A percentile compares a stretch with the other conserved stretches of the same genome.
Evolutionary conservation across 768 basidiomycete genomes (phyloP).

Genomic region (Mrakia blollopis): DNA sequence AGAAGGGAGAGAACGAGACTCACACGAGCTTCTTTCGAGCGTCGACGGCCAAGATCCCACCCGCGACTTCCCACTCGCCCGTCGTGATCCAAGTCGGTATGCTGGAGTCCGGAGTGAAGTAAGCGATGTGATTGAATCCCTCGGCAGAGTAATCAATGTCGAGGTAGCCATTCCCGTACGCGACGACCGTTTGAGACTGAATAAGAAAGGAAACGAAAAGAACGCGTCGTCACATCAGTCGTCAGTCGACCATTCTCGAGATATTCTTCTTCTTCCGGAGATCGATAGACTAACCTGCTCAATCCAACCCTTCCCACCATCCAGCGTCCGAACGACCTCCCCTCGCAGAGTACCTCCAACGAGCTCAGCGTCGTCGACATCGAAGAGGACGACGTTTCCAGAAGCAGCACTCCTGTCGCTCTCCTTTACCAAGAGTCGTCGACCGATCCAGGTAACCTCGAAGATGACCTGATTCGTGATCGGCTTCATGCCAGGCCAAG

Average conservation of each 20-base stretch:
- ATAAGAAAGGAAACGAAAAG: not conserved
- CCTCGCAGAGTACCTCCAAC: constrained; percentile 47
- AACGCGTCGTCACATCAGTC: not conserved
- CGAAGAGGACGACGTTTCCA: constrained; percentile 75
- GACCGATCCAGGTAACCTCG: constrained; percentile 84
- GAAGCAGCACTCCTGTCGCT: constrained; percentile 75
- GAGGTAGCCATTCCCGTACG: constrained; percentile 58
- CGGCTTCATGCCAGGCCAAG: constrained; percentile 60
- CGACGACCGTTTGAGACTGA: constrained; percentile 10
- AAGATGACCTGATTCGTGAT: constrained; percentile 63
- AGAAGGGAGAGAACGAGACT: constrained; percentile 41
- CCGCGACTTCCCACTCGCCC: constrained; percentile 85
- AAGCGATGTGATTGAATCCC: constrained; percentile 87
- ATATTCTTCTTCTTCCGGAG: not conserved
- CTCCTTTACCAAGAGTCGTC: constrained; percentile 61
- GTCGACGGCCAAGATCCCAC: constrained; percentile 68
- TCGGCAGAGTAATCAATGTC: constrained; percentile 77
- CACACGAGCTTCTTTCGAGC: constrained; percentile 63
- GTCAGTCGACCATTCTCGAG: not conserved
- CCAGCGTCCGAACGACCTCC: constrained; percentile 64
- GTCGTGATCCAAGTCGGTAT: constrained; percentile 64
- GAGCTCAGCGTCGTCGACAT: constrained; percentile 44
- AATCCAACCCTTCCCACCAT: constrained; percentile 92
- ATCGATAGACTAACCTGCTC: constrained; percentile 59
- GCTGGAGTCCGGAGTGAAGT: constrained; percentile 74